Evolutionary conservation across 1,284 basidiomycete species (phyloP), one percentile per base, ranked within the genome.

Genomic region (Tilletia indica): DNA sequence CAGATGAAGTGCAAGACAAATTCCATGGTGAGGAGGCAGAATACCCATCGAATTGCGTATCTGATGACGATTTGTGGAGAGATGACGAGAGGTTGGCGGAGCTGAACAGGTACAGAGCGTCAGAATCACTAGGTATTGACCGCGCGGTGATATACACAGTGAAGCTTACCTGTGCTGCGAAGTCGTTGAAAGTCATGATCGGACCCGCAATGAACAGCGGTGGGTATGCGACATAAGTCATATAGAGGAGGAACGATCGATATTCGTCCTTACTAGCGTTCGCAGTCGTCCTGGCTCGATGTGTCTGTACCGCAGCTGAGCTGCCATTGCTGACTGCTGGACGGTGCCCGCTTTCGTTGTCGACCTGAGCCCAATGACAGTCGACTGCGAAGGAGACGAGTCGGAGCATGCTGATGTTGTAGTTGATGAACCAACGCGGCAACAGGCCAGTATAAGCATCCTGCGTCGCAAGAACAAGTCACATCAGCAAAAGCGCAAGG

Each of bases 351-450:
- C 25, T 31, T 0, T 39, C 34, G 16, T 16, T 12, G 9, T 51
- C 68, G 2, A 19, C 48, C 39, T 67, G 66, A 0, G 83, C 80
- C 95, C 94, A 98, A 80, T 93, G 90, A 78, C 91, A 91, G 83
- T 99, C 96, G 88, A 97, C 89, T 71, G 90, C 91, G 86, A 94
- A 99, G 0, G 94, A 97, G 11, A 99, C 88, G 45, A 97, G 88
- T 16, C 97, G 89, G 45, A 99, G 88, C 92, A 97, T 97, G 1
- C 94, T 95, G 78, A 99, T 95, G 85, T 99, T 99, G 88, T 96
- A 98, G 78, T 88, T 90, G 81, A 98, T 89, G 80, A 97, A 90
- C 96, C 97, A 99, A 42, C 94, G 87, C 4, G 94, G 92, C 89
- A 94, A 70, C 87, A 89, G 66, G 87, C 96, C 86, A 19, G 76